phyloP scores from a whole-genome alignment of 257 asterid genomes.

The Solanum piurae region DNA sequence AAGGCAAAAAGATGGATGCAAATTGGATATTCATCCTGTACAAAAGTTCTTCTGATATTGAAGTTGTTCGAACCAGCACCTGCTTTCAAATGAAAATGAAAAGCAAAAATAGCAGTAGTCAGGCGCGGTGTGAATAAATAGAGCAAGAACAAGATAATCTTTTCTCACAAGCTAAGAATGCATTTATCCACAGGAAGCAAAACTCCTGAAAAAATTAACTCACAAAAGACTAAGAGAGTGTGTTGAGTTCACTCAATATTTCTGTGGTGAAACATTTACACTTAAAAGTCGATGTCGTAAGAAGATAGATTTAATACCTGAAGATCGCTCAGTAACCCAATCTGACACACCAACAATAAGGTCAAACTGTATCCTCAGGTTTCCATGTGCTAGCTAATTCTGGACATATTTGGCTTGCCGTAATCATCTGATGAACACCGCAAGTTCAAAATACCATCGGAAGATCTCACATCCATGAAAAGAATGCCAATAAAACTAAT shows the following conservation, averaged over 20 bases:
- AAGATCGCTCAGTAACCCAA: not conserved
- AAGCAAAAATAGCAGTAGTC: not conserved
- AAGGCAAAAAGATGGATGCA: not conserved
- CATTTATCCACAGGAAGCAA: not conserved
- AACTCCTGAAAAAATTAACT: not conserved
- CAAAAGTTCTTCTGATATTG: not conserved
- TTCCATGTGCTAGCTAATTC: not conserved
- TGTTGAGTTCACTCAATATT: not conserved
- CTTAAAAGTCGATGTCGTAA: not conserved
- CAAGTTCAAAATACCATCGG: not conserved
- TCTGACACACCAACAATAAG: not conserved
- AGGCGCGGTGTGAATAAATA: not conserved
- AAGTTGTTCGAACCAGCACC: not conserved
- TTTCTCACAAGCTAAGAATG: not conserved
- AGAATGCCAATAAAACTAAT: not conserved
- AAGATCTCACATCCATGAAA: not conserved
- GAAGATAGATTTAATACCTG: not conserved
- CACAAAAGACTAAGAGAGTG: not conserved
- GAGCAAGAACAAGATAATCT: not conserved
- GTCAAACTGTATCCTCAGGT: not conserved
- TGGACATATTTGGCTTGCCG: not conserved
- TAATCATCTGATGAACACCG: not conserved
- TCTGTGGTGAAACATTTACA: not conserved
- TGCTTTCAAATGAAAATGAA: not conserved
- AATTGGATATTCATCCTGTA: not conserved